Base-by-base conservation (phyloP, 1,139 yeast genomes). In the Zygosaccharomyces pseudobailii region DNA sequence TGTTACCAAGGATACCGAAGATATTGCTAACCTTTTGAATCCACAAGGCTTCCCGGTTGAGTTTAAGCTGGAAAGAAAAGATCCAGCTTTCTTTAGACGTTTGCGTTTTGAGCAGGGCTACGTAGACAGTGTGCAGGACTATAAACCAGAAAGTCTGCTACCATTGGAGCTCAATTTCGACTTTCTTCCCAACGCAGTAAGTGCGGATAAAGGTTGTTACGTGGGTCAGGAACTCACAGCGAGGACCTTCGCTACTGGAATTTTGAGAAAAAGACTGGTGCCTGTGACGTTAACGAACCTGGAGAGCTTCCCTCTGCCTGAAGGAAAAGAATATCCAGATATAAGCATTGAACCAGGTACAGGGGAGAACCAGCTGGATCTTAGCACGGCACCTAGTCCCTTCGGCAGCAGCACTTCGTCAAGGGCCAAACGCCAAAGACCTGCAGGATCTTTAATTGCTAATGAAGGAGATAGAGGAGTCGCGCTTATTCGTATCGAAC, bases 201-300 rank as follows among this genome's bases (percentile, higher is more conserved):
- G 92, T 46, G 78, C 84, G 45, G 70, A 89, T 56, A 92, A 92
- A 65, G 99, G 99, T 3, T 92, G 99, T 65, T 92, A 92, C 59
- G 84, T 88, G 20, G 99, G 99, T 0, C 98, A 92, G 66, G 99
- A 92, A 63, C 72, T 92, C 46, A 90, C 97, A 0, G 88, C 90
- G 20, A 76, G 98, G 58, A 86, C 97, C 0, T 83, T 76, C 62
- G 88, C 87, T 51, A 82, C 85, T 39, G 96, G 97, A 2, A 79
- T 83, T 2, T 79, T 90, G 10, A 74, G 96, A 23, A 89, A 90
- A 62, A 72, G 98, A 46, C 71, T 89, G 2, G 78, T 87, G 38
- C 96, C 97, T 0, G 80, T 86, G 1, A 78, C 75, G 50, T 71
- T 88, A 3, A 56, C 52, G 33, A 52, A 61, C 38, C 22, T 46